Percentiles rank a stretch among this genome's conserved stretches.
Conservation (phyloP, 1,284 basidiomycete genomes). For the Singerocomus rubriflavus region DNA sequence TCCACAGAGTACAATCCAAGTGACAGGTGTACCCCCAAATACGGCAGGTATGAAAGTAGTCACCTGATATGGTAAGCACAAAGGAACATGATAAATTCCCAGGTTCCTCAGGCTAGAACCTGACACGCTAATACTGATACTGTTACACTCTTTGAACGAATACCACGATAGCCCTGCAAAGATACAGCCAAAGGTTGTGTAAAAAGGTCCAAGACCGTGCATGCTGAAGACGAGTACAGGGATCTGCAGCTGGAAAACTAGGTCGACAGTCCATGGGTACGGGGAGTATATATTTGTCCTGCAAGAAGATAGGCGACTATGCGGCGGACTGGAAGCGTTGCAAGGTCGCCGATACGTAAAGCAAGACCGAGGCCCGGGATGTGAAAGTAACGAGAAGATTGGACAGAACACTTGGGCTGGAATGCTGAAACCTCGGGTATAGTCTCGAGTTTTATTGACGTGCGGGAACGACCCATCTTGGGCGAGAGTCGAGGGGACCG, state of each 20-base stretch:
- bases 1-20: slow-evolving; percentile 15
- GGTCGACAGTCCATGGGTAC: slow-evolving; percentile 7
- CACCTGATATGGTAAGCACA: slow-evolving; percentile 29
- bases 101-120: background rate
- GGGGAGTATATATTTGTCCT: slow-evolving; percentile 26
- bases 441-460: slow-evolving; percentile 31
- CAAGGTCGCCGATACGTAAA: slow-evolving; percentile 30
- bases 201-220: slow-evolving; percentile 9
- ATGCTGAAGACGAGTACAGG: background rate
- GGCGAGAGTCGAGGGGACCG: slow-evolving; percentile 32
- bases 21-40: slow-evolving; percentile 19
- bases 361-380: slow-evolving; percentile 29
- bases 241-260: slow-evolving; percentile 15
- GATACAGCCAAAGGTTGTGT: slow-evolving; percentile 10
- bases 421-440: slow-evolving; percentile 33
- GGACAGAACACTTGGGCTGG: slow-evolving; percentile 23
- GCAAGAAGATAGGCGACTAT: slow-evolving; percentile 24
- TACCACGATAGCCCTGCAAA: slow-evolving; percentile 8
- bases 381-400: slow-evolving; percentile 14
- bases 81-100: slow-evolving; percentile 7
- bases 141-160: slow-evolving; percentile 16
- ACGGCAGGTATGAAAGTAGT: slow-evolving; percentile 29
- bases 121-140: slow-evolving; percentile 14
- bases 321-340: slow-evolving; percentile 29
- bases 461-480: slow-evolving; percentile 27